Evolutionary conservation across 164 flowering plant species (phyloP).

Genomic region (Vitis labrusca): DNA sequence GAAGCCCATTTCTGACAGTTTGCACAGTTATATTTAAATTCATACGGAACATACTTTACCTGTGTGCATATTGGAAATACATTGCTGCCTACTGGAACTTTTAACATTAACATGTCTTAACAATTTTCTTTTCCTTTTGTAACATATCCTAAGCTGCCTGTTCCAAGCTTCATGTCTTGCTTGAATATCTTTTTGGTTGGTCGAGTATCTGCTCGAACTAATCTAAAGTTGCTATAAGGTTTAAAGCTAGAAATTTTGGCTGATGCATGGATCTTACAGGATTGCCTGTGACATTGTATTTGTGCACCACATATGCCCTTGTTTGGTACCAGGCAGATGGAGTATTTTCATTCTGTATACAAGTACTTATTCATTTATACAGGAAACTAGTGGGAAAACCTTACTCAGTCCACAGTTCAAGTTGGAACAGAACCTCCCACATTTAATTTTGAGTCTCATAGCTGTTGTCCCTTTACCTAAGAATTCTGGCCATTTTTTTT

Average conservation of each 20-base stretch:
- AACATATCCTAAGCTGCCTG: neutral
- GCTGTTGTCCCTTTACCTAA: neutral
- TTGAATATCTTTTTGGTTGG: neutral
- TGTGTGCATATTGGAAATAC: neutral
- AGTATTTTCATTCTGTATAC: neutral
- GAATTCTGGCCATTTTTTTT: neutral
- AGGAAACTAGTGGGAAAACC: neutral
- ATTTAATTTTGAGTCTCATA: neutral
- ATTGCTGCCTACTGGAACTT: neutral
- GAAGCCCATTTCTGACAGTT: neutral
- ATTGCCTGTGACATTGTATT: neutral
- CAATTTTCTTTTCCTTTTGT: neutral
- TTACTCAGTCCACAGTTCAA: too few species aligned
- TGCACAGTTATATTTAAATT: neutral
- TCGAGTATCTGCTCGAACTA: neutral
- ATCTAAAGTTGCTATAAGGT: neutral
- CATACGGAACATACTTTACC: neutral
- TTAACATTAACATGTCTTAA: neutral
- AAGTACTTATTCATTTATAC: neutral
- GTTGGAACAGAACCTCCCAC: too few species aligned
- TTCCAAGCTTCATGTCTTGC: neutral
- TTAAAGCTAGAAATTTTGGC: neutral
- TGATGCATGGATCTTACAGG: neutral
- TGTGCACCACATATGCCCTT: neutral
- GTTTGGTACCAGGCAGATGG: too few species aligned